Conservation (phyloP, 140 eudicot genomes). For the Cichorium intybus region DNA sequence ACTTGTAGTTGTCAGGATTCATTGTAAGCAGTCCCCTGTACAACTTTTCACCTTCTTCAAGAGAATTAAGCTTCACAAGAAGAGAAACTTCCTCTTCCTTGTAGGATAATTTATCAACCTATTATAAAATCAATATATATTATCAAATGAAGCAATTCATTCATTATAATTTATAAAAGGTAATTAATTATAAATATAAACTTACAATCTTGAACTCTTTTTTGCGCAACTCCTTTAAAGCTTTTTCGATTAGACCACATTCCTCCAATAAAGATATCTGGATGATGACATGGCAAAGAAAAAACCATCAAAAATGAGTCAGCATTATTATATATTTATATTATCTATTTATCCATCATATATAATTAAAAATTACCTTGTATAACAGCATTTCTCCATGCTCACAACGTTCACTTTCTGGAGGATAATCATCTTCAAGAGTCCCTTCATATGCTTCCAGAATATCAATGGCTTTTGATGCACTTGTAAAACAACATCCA, state of each 20-base stretch:
- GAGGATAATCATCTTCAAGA: slow-evolving; percentile 96
- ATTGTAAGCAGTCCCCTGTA: slow-evolving; percentile 69
- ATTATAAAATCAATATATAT: slow-evolving; percentile 10
- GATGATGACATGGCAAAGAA: slow-evolving; percentile 10
- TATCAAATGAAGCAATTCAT: neutral
- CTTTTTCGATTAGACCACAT: slow-evolving; percentile 71
- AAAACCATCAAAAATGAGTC: too few species aligned
- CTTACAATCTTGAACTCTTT: slow-evolving; percentile 87
- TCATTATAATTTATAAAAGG: slow-evolving; percentile 4
- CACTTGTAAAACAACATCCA: slow-evolving; percentile 45
- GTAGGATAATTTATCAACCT: slow-evolving; percentile 83
- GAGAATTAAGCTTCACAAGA: slow-evolving; percentile 69
- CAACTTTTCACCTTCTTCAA: slow-evolving; percentile 73
- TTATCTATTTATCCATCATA: too few species aligned
- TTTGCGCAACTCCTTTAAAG: slow-evolving; percentile 77
- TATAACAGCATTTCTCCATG: slow-evolving; percentile 97
- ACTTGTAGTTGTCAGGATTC: slow-evolving; percentile 99
- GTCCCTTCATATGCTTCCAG: slow-evolving; percentile 99
- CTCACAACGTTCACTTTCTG: slow-evolving; percentile 91
- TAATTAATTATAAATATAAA: slow-evolving; percentile 1
- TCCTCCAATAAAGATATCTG: slow-evolving; percentile 90
- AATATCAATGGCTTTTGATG: slow-evolving; percentile 92
- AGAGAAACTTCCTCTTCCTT: slow-evolving; percentile 95
- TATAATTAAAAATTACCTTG: slow-evolving; percentile 67
- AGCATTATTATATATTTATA: slow-evolving; percentile 22